These are phyloP conservation scores for Leucaena leucocephala DNA, from an alignment of 306 rosid species.

Conservation along the genomic window DNA sequence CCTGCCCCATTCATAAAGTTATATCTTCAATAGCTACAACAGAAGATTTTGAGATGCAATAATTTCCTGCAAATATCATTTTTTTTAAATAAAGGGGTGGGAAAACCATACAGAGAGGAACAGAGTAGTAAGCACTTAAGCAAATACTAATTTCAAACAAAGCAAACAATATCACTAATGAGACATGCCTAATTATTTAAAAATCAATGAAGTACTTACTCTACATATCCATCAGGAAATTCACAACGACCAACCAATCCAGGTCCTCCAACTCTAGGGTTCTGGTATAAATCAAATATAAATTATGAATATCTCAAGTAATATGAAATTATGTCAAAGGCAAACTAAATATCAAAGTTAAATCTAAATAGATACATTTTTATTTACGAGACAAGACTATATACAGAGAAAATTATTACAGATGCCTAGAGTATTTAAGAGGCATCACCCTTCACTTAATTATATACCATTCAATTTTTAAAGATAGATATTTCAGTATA, in stretches of 20 bases:
- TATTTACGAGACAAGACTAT: constrained; percentile 6
- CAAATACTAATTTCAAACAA: constrained; percentile 10
- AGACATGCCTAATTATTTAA: constrained; percentile 10
- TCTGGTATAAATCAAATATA: constrained; percentile 42
- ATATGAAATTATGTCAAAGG: constrained; percentile 2
- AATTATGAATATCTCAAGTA: constrained; percentile 19
- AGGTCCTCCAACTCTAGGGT: constrained; percentile 94
- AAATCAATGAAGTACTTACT: constrained; percentile 57
- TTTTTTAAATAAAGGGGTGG: not conserved
- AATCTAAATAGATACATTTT: not conserved
- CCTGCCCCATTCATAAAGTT: not conserved
- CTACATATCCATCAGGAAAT: constrained; percentile 77
- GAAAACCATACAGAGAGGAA: not conserved
- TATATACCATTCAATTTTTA: constrained; percentile 17
- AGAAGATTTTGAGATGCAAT: constrained; percentile 21
- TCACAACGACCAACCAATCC: constrained; percentile 80
- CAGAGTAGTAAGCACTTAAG: not conserved
- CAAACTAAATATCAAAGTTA: constrained; percentile 13
- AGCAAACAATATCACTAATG: not conserved
- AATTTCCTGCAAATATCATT: not conserved
- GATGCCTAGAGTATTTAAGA: not conserved
- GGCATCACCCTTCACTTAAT: constrained; percentile 25
- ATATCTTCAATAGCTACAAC: not conserved
- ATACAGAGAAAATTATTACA: not conserved
- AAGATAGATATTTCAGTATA: not conserved